phyloP scores from a whole-genome alignment of 2,329 filamentous ascomycete species.

The Cytospora piceicola region DNA sequence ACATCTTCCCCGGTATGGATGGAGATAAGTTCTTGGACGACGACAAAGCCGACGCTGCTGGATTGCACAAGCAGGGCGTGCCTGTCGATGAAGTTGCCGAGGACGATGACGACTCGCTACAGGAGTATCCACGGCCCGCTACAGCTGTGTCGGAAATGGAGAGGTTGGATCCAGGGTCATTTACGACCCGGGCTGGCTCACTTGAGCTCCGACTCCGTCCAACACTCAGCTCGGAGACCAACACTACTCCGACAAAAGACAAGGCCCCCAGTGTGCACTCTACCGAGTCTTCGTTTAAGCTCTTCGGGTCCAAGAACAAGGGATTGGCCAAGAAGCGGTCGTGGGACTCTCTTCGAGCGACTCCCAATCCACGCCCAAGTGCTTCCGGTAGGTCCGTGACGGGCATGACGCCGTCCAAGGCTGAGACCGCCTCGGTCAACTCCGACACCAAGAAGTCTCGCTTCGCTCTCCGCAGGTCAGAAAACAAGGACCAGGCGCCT shows the following conservation, averaged over 20 bases:
- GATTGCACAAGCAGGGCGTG: slow-evolving; percentile 54
- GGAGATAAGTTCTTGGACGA: slow-evolving; percentile 48
- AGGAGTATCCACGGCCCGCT: slow-evolving; percentile 34
- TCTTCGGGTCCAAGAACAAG: slow-evolving; percentile 54
- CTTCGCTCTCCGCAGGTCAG: slow-evolving; percentile 58
- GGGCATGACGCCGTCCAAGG: slow-evolving; percentile 47
- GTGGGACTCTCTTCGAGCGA: slow-evolving; percentile 57
- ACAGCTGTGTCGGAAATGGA: slow-evolving; percentile 51
- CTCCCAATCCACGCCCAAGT: slow-evolving; percentile 46
- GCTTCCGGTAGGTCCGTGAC: slow-evolving; percentile 51
- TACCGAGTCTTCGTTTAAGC: slow-evolving; percentile 53
- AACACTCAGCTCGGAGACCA: slow-evolving; percentile 68
- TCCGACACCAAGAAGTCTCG: slow-evolving; percentile 52
- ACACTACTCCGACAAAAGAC: slow-evolving; percentile 42
- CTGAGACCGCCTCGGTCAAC: slow-evolving; percentile 42
- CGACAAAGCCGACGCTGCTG: slow-evolving; percentile 63
- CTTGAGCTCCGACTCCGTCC: slow-evolving; percentile 83
- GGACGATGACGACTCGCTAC: slow-evolving; percentile 45
- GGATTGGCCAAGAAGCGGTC: slow-evolving; percentile 57
- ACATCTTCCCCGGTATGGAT: slow-evolving; percentile 89
- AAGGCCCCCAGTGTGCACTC: slow-evolving; percentile 56
- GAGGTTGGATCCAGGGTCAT: slow-evolving; percentile 44
- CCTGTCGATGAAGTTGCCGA: slow-evolving; percentile 52
- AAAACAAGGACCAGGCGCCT: slow-evolving; percentile 60
- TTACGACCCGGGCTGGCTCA: slow-evolving; percentile 68